Conservation (phyloP, 2,329 filamentous ascomycete species). For the Penicillium olsonii region DNA sequence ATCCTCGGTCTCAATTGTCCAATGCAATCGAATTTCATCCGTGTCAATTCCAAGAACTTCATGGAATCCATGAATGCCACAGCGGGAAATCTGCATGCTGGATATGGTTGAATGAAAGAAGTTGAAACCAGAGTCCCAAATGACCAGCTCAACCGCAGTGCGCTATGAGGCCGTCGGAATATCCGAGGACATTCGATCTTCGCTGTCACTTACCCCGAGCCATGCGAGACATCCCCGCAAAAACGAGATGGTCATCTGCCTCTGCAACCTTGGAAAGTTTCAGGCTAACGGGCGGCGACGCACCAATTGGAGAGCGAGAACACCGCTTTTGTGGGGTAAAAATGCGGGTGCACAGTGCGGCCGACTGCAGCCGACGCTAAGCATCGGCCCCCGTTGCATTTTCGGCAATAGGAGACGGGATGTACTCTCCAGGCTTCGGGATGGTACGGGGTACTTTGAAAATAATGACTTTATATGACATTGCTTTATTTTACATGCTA, state of each 20-base stretch:
- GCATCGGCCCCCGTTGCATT: background rate
- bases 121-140: too few relatives aligned
- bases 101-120: background rate
- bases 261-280: background rate
- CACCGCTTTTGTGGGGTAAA: background rate
- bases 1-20: slow-evolving; percentile 15
- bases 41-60: slow-evolving; percentile 25
- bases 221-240: background rate
- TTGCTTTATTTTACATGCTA: background rate
- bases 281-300: background rate
- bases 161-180: background rate
- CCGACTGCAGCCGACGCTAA: slow-evolving; percentile 30
- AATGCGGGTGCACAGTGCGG: background rate
- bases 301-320: background rate
- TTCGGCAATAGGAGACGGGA: background rate
- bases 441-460: too few relatives aligned
- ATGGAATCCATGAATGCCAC: slow-evolving; percentile 28
- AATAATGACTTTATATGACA: background rate
- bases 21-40: slow-evolving; percentile 26
- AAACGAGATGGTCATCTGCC: background rate
- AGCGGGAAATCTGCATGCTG: slow-evolving; percentile 20
- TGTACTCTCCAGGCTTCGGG: too few relatives aligned
- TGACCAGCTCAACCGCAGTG: background rate
- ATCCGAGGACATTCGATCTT: background rate
- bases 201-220: background rate